Evolutionary conservation across 768 basidiomycete species (phyloP).

Genomic region (Hericium erinaceus): DNA sequence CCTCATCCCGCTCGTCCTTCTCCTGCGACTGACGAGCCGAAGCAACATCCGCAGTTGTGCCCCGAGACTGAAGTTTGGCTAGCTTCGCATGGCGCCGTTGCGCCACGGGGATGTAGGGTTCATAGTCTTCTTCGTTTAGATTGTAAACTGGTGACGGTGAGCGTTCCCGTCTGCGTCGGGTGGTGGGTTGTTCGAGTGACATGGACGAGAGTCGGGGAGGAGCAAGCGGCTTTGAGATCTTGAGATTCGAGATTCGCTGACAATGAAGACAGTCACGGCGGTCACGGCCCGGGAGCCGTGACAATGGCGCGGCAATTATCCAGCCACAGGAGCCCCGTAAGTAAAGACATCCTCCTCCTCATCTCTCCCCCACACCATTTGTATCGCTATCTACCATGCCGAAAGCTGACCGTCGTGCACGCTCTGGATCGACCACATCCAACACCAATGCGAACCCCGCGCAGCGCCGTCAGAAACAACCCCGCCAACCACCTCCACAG

Average conservation of each 20-base stretch:
- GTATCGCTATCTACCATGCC: background rate
- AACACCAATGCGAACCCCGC: background rate
- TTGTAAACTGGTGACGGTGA: constrained; percentile 54
- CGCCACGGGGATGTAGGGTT: constrained; percentile 81
- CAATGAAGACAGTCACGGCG: no score
- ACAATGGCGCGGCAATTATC: no score
- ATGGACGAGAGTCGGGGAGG: background rate
- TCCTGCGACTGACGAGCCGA: constrained; percentile 47
- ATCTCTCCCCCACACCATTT: background rate
- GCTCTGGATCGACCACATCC: background rate
- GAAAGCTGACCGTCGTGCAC: background rate
- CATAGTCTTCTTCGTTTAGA: constrained; percentile 60
- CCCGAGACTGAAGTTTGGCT: constrained; percentile 60
- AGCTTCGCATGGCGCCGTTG: constrained; percentile 78
- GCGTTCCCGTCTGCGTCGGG: constrained; percentile 21
- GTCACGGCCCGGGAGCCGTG: no score
- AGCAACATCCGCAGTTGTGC: constrained; percentile 44
- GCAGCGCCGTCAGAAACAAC: background rate
- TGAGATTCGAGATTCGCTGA: no score
- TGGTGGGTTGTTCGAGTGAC: background rate
- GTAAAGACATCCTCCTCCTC: background rate
- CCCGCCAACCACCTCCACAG: background rate
- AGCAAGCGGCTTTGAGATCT: no score
- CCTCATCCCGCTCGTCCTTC: constrained; percentile 53
- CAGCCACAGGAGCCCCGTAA: no score